Evolutionary conservation across 805 yeast species (phyloP).

Genomic region (Yamadazyma laniorum): DNA sequence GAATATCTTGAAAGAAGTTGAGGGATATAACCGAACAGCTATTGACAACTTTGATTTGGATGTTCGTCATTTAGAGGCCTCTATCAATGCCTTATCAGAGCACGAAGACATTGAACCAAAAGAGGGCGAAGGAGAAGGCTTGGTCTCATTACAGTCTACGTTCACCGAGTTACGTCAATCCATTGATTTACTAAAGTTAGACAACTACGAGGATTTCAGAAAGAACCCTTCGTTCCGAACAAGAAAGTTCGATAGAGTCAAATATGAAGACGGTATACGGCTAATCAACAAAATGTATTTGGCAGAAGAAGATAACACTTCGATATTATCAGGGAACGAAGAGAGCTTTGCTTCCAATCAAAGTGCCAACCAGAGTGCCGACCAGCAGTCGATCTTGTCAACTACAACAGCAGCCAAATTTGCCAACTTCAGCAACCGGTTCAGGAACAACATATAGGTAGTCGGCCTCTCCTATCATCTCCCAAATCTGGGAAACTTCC

Average conservation of each 20-base stretch:
- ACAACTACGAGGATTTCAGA: conserved; percentile 61
- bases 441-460: conserved; percentile 4
- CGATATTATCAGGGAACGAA: conserved; percentile 8
- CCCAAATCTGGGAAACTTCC: too few species aligned
- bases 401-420: conserved; percentile 29
- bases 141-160: conserved; percentile 64
- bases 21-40: conserved; percentile 57
- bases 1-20: conserved; percentile 54
- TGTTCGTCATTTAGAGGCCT: conserved; percentile 67
- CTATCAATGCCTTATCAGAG: conserved; percentile 40
- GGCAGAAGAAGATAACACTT: conserved; percentile 15
- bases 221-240: conserved; percentile 44
- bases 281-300: conserved; percentile 54
- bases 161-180: conserved; percentile 79
- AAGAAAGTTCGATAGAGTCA: conserved; percentile 67
- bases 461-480: too few species aligned
- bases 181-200: conserved; percentile 65
- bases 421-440: conserved; percentile 29
- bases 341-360: conserved; percentile 9
- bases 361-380: conserved; percentile 14
- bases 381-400: conserved; percentile 23
- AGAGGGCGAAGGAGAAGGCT: conserved; percentile 25
- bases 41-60: conserved; percentile 75
- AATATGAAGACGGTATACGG: conserved; percentile 65
- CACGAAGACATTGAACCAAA: conserved; percentile 11